Evolutionary conservation across 352 stramenopile genomes (phyloP), one percentile per base, ranked within the genome.

Genomic region (Albugo candida): DNA sequence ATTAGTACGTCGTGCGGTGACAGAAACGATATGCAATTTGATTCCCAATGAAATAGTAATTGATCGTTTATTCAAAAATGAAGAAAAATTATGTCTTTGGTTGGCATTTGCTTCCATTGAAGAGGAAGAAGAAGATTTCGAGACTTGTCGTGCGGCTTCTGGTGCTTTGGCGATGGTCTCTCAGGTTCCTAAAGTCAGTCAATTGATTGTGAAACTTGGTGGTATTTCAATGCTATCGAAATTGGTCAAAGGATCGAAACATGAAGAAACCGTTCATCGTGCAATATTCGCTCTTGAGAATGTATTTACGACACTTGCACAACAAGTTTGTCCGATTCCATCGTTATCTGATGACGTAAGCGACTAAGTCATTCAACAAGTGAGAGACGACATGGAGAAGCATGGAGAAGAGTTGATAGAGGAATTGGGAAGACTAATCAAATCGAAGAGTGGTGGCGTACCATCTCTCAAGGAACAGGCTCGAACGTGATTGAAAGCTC

Each of bases 1-100:
- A 36, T 77, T 98, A 50, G 92, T 99, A 48, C 83, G 94, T 49
- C 78, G 89, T 47, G 94, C 95, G 11, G 89, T 92, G 10, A 98
- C 94, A 3, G 94, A 99, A 63, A 75, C 88, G 3, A 67, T 99
- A 34, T 94, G 81, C 58, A 99, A 99, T 57, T 62, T 99, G 49
- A 60, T 98, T 20, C 84, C 83, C 11, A 83, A 97, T 59, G 69
- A 92, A 24, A 67, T 87, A 19, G 84, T 98, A 41, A 83, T 98
- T 20, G 72, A 93, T 13, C 83, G 89, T 51, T 59, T 95, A n/a
- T 91, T 98, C 34, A 55, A 75, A 55, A 89, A 96, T 41, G 61
- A 81, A 18, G 88, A 97, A 18, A 96, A 96, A 59, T 51, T 97
- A 12, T 73, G 79, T 18, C 59, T 98, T 11, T 97, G 86, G 86